These are phyloP conservation scores for Penicillium palitans DNA, from an alignment of 2,329 filamentous ascomycete species.

Conservation along the genomic window DNA sequence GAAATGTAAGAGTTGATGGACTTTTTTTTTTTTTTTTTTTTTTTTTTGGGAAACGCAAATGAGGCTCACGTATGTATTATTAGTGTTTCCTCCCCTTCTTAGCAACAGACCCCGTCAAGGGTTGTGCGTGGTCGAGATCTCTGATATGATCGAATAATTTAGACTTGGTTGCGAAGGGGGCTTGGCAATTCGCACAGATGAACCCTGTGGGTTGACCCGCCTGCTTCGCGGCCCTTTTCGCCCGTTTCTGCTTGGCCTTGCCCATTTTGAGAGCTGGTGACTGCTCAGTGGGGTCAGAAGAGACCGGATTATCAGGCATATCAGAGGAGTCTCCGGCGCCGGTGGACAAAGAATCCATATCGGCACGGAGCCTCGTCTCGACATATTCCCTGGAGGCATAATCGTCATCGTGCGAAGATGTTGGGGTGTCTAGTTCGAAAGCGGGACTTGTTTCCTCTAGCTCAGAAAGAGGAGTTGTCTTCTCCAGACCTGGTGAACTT, in stretches of 20 bases:
- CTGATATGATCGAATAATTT: slow-evolving; percentile 74
- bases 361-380: slow-evolving; percentile 38
- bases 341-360: slow-evolving; percentile 12
- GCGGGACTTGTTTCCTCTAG: background rate
- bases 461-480: background rate
- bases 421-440: background rate
- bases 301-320: slow-evolving; percentile 21
- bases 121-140: slow-evolving; percentile 62
- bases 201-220: slow-evolving; percentile 45
- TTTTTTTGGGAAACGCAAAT: background rate
- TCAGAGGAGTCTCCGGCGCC: slow-evolving; percentile 15
- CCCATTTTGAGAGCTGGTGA: slow-evolving; percentile 40
- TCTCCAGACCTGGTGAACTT: background rate
- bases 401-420: slow-evolving; percentile 37
- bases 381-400: slow-evolving; percentile 47
- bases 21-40: background rate
- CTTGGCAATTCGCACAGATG: slow-evolving; percentile 76
- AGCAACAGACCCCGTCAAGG: slow-evolving; percentile 16
- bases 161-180: slow-evolving; percentile 71
- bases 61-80: background rate
- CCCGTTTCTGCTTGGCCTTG: slow-evolving; percentile 56
- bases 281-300: slow-evolving; percentile 23
- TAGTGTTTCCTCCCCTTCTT: slow-evolving; percentile 6
- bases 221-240: slow-evolving; percentile 49
- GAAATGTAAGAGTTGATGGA: background rate